Conservation (phyloP, 371 early-diverging fungal genomes). For the Mucor sp. region DNA sequence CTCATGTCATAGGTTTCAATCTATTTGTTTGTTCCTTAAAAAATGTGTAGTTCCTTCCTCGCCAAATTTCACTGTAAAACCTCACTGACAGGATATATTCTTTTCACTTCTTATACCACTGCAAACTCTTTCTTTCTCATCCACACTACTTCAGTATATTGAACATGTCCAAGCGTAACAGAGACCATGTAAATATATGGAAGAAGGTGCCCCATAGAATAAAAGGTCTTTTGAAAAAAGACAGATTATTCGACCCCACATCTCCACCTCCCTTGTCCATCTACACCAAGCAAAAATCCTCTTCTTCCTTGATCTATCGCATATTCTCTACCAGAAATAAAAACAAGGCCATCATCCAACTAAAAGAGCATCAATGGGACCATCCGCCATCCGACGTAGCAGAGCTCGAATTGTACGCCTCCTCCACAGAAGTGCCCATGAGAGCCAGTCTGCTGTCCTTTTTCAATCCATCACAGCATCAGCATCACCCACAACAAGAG, state of each 20-base stretch:
- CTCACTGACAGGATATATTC: conserved; percentile 3
- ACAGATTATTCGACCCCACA: background rate
- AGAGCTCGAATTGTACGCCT: background rate
- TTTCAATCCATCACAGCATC: background rate
- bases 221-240: conserved; percentile 13
- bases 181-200: conserved; percentile 11
- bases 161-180: conserved; percentile 8
- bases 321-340: conserved; percentile 12
- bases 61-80: conserved; percentile 4
- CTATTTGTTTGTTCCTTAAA: conserved; percentile 20
- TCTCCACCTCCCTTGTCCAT: background rate
- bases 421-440: conserved; percentile 6
- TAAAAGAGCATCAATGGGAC: conserved; percentile 11
- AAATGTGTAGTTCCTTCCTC: conserved; percentile 3
- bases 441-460: conserved; percentile 12
- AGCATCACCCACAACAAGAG: background rate
- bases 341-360: background rate
- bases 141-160: conserved; percentile 3
- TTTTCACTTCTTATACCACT: background rate
- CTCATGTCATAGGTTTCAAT: background rate
- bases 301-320: conserved; percentile 10
- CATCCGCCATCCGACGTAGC: background rate
- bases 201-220: conserved; percentile 10
- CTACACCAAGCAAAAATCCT: conserved; percentile 8
- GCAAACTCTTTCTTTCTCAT: background rate